phyloP scores from a whole-genome alignment of 306 rosid species.

The Fragaria vesca region DNA sequence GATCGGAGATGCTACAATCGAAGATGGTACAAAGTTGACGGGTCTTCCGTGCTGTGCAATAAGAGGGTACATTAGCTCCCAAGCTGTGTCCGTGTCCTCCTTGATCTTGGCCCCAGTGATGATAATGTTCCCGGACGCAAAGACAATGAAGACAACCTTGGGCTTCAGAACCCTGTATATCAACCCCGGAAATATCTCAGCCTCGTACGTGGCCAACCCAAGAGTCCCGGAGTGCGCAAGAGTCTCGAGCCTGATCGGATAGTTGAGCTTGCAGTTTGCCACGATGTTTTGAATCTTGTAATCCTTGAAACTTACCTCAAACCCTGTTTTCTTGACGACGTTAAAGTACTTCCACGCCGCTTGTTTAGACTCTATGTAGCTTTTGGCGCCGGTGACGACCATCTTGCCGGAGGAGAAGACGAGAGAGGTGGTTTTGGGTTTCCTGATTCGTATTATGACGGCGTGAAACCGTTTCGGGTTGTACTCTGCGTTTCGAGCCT shows the following conservation, averaged over 20 bases:
- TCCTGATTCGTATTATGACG: not conserved
- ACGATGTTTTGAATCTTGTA: constrained; percentile 3
- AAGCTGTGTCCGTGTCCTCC: not conserved
- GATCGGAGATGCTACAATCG: not conserved
- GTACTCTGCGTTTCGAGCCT: not conserved
- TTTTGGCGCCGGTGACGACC: constrained; percentile 10
- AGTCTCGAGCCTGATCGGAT: not conserved
- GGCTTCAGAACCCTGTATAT: not conserved
- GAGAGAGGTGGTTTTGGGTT: not conserved
- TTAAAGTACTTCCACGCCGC: not conserved
- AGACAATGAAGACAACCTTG: not conserved
- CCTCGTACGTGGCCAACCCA: not conserved
- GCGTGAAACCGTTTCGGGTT: not conserved
- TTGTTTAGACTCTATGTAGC: not conserved
- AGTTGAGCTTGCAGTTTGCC: not conserved
- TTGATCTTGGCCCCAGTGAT: not conserved
- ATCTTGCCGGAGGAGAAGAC: not conserved
- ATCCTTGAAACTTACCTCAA: not conserved
- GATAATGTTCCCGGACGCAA: not conserved
- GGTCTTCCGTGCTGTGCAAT: not conserved
- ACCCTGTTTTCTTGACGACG: not conserved
- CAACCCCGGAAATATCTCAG: not conserved
- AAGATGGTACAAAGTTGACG: not conserved
- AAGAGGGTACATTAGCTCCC: constrained; percentile 1
- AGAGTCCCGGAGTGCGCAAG: not conserved